phyloP scores from a whole-genome alignment of 106 monocot genomes.

The Apostasia ramifera region DNA sequence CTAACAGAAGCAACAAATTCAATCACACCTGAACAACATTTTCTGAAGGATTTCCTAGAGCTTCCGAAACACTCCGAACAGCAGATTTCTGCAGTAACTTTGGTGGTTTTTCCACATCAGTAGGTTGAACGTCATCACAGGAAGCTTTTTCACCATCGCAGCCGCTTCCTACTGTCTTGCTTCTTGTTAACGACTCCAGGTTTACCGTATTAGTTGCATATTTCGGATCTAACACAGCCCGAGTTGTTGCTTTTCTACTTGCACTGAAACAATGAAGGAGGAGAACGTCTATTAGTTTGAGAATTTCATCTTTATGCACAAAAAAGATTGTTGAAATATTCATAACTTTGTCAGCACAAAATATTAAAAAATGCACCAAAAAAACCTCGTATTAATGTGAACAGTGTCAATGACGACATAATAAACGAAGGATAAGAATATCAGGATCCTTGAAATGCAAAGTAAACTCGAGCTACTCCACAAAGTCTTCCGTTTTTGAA shows the following conservation, averaged over 20 bases:
- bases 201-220: conserved; percentile 17
- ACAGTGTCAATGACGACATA: neutral
- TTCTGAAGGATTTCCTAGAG: conserved; percentile 30
- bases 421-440: neutral
- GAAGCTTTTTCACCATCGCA: conserved; percentile 23
- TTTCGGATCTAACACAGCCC: conserved; percentile 15
- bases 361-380: too few relatives aligned
- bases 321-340: too few relatives aligned
- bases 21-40: conserved; percentile 18
- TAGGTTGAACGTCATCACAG: neutral
- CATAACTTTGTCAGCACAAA: too few relatives aligned
- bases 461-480: too few relatives aligned
- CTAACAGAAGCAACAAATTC: neutral
- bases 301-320: too few relatives aligned
- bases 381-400: neutral
- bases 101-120: neutral
- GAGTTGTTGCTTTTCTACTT: conserved; percentile 18
- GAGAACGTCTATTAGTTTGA: too few relatives aligned
- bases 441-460: too few relatives aligned
- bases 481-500: too few relatives aligned
- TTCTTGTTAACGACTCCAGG: conserved; percentile 14
- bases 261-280: conserved; percentile 22
- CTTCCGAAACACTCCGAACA: conserved; percentile 19
- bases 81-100: conserved; percentile 10
- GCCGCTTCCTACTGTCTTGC: conserved; percentile 12